Percentiles rank a stretch among this genome's conserved stretches.
phyloP scores from a whole-genome alignment of 192 early-diverging fungal genomes.

The Spizellomyces punctatus region DNA sequence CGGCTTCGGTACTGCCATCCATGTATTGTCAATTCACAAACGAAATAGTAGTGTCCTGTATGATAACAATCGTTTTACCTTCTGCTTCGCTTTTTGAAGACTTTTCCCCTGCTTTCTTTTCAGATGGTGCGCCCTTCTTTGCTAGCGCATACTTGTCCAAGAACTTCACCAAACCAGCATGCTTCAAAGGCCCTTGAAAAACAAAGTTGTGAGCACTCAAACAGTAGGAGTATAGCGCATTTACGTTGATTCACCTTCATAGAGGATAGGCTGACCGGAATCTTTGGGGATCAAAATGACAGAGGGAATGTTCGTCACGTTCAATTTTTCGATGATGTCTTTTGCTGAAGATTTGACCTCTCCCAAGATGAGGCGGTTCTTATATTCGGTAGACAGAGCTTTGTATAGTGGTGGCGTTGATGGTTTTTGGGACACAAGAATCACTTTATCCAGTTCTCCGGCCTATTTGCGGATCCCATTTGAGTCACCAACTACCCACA shows the following conservation, averaged over 20 bases:
- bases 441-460: slow-evolving; percentile 62
- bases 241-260: background rate
- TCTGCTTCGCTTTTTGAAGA: background rate
- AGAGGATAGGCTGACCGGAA: slow-evolving; percentile 47
- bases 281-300: slow-evolving; percentile 66
- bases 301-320: slow-evolving; percentile 66
- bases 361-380: slow-evolving; percentile 69
- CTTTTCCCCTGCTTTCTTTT: too few species aligned
- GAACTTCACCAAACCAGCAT: slow-evolving; percentile 62
- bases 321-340: slow-evolving; percentile 55
- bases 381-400: slow-evolving; percentile 78
- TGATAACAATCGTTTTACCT: too few species aligned
- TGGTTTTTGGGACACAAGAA: slow-evolving; percentile 81
- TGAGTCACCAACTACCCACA: background rate
- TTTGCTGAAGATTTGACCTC: slow-evolving; percentile 63
- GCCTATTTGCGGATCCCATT: background rate
- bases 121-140: slow-evolving; percentile 15
- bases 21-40: background rate
- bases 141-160: slow-evolving; percentile 58
- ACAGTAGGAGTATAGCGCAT: background rate
- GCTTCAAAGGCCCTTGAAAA: slow-evolving; percentile 57
- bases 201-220: background rate
- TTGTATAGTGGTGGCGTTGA: slow-evolving; percentile 81
- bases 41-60: too few species aligned
- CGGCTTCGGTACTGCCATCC: background rate